Evolutionary conservation across 148 eudicot species (phyloP), one percentile per base, ranked within the genome.

Genomic region (Nepenthes mirabilis): DNA sequence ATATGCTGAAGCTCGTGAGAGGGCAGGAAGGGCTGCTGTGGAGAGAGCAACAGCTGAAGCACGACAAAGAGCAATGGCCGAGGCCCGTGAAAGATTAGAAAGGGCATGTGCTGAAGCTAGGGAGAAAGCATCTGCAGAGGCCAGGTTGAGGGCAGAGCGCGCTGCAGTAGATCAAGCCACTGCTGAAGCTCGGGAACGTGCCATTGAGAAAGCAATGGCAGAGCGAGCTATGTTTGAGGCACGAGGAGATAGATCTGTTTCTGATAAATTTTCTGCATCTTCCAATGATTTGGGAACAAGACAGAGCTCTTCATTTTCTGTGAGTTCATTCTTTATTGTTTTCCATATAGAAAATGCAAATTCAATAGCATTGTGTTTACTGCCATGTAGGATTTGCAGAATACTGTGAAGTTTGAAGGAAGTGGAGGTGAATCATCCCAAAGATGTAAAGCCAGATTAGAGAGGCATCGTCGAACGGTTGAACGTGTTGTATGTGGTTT

Each of bases 391-490:
- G 74, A 54, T 69, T 61, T 70, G 51, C 82, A 81, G 83, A 64
- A 43, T 52, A 62, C 71, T 47, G 66, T 63, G 55, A 66, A 61
- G 66, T 71, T 61, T 47, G 78, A 80, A 78, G 81, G 81, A 71
- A 76, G 71, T 65, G 88, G 81, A 58, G 78, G 80, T 63, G 99
- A 94, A 74, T 84, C 97, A 48, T 77, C 78, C 40, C 82, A 89
- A 75, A 82, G 99, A 74, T 81, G 95, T 76, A 89, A 81, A 79
- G 99, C 99, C 72, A 84, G 99, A 75, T 70, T 94, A 63, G 97
- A 89, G 80, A 86, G 99, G 68, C 86, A 94, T 70, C 85, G 72
- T 11, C 80, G 99, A 69, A 94, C 99, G 47, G 95, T 88, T 43
- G 97, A 94, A 61, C 97, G 99, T 62, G 97, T 91, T 58, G 99